Base-by-base conservation (phyloP, 2,329 filamentous ascomycete genomes). In the Cladosporium sp. region DNA sequence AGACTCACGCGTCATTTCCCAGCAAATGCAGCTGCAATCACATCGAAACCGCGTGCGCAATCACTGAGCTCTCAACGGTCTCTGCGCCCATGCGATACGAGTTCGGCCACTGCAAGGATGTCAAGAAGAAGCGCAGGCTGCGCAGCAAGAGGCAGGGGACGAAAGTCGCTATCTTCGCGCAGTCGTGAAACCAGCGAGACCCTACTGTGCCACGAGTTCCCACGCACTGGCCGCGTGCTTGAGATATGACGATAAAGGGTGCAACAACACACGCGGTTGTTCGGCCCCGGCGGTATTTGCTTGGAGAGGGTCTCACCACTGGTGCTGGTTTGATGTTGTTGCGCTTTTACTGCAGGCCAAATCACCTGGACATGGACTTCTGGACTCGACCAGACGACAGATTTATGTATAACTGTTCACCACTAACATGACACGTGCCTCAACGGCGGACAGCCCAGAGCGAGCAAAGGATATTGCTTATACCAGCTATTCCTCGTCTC, bases 81-180 rank as follows among this genome's bases (percentile, higher is more conserved):
- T n/a, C 56, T 43, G 32, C 56, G 18, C 51, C n/a, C 14, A 34
- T 34, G 28, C 25, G 18, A 56, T 51, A 32, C 51, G 28, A 32
- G 28, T 56, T 13, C 2, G 8, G 39, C 8, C 51, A 13, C 23
- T 14, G 32, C 6, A n/a, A 26, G 32, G 23, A 16, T 57, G 32
- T 26, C 18, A 57, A 39, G 54, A 57, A 25, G 56, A 57, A 25
- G 56, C 56, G 14, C 36, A 36, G 46, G 56, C 39, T 18, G 56
- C 56, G 14, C 36, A 36, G 46, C 58, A 46, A 61, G 58, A 61
- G 58, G 58, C 58, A 51, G 58, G n/a, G 58, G 46, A 32, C 13
- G n/a, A 34, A 61, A 34, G n/a, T 51, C 46, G 58, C 43, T 61
- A 61, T 61, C 43, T 48, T 16, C 18, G 18, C n/a, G 28, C 36